Base-by-base conservation (phyloP, 306 rosid genomes). In the Arachis stenosperma region DNA sequence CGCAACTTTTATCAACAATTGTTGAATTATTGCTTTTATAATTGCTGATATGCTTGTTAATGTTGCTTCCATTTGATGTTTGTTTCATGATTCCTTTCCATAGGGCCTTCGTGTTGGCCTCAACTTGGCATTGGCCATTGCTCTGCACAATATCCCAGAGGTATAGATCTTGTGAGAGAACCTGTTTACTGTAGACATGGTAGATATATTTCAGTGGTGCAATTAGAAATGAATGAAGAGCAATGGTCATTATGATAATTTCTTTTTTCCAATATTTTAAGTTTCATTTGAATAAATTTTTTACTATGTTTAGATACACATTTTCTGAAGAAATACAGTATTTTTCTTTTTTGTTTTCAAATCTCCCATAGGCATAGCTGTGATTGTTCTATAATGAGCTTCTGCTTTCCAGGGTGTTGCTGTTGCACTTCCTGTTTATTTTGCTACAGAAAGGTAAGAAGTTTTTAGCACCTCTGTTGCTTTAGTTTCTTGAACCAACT, bases 91-190 rank as follows among this genome's bases (percentile, higher is more conserved):
- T 69, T 71, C 73, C 73, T 80, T 42, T 75, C 67, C 61, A 86
- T 55, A 95, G 98, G 99, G 98, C 55, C 97, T 95, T 60, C 93
- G 91, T 51, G 97, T 95, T 77, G 99, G 99, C 78, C 63, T 95
- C 75, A 95, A 95, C 83, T 84, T 95, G 82, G 98, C 99, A 69
- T 77, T 95, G 83, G 99, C 99, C 77, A 95, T 95, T 80, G 97
- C 99, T 79, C 84, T 94, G 79, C 99, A 94, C 90, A 89, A 94
- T 77, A 94, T 94, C 67, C 99, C 96, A 13, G 98, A 95, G 98
- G 99, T 95, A 87, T 58, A 66, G n/a, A 13, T 51, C 46, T 67
- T 66, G 43, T 65, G 27, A 46, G 6, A 4, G 46, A 55, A 60
- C 48, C 22, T 12, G 33, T 54, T 76, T 55, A 68, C 57, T 46